phyloP scores from a whole-genome alignment of 208 protist genomes.

The Spongospora subterranea region DNA sequence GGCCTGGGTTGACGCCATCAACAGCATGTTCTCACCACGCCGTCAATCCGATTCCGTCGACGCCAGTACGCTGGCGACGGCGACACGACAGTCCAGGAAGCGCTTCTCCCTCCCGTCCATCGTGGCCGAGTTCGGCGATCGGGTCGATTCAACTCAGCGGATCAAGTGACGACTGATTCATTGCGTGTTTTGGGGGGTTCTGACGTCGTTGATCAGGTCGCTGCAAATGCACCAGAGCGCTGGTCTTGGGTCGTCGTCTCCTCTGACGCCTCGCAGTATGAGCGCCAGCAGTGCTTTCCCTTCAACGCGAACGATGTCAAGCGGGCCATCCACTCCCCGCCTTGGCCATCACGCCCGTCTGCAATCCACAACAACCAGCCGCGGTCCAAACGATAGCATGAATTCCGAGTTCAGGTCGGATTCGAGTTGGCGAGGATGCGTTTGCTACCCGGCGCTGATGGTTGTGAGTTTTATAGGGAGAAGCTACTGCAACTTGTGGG shows the following conservation, averaged over 20 bases:
- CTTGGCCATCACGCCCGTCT: not conserved
- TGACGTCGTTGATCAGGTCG: not conserved
- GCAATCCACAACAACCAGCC: not conserved
- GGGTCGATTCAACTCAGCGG: not conserved
- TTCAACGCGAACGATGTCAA: not conserved
- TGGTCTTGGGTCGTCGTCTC: not conserved
- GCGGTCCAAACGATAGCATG: not conserved
- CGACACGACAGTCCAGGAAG: not conserved
- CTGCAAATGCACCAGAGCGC: not conserved
- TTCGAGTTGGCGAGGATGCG: not conserved
- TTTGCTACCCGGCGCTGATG: too few relatives aligned
- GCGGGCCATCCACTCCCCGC: not conserved
- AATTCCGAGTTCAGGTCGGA: not conserved
- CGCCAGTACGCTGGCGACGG: not conserved
- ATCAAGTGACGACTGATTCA: not conserved
- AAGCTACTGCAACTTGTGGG: not conserved
- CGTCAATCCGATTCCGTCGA: not conserved
- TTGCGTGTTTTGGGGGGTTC: not conserved
- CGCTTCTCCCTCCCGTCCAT: not conserved
- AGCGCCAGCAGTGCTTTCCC: too few relatives aligned
- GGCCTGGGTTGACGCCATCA: not conserved
- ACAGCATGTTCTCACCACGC: not conserved
- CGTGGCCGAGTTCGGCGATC: constrained; percentile 34
- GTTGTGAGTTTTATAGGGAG: not conserved
- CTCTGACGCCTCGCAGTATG: not conserved